A percentile compares a stretch with the other conserved stretches of the same genome.
These are phyloP conservation scores for Cucurbita ficifolia DNA, from an alignment of 306 rosid species.

Conservation along the genomic window DNA sequence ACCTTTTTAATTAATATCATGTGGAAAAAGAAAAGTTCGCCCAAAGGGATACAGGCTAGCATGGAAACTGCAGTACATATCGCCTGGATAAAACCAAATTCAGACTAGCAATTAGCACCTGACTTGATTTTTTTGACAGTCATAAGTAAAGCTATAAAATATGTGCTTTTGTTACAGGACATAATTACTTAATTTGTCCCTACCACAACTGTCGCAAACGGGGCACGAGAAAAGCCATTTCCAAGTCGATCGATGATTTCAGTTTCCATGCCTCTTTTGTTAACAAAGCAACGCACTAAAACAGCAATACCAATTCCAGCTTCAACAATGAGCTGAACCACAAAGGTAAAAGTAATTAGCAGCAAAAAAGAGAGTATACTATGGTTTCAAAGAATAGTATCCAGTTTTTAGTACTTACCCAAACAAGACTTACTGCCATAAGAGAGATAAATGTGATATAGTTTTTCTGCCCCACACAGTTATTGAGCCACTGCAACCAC, in stretches of 20 bases:
- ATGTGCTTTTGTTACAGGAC: background rate
- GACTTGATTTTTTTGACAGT: background rate
- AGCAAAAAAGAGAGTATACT: background rate
- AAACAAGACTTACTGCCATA: constrained; percentile 75
- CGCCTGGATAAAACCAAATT: constrained; percentile 39
- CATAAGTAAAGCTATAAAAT: background rate
- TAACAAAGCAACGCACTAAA: constrained; percentile 80
- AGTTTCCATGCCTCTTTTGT: constrained; percentile 74
- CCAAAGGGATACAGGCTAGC: constrained; percentile 83
- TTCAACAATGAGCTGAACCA: constrained; percentile 71
- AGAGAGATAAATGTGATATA: constrained; percentile 74
- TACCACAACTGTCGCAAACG: constrained; percentile 92
- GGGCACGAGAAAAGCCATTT: constrained; percentile 93
- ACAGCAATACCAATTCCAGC: constrained; percentile 91
- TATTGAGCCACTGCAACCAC: constrained; percentile 94
- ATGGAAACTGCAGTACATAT: constrained; percentile 78
- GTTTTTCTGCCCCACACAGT: constrained; percentile 90
- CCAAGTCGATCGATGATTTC: constrained; percentile 88
- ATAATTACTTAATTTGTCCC: constrained; percentile 6
- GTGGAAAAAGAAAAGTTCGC: constrained; percentile 97
- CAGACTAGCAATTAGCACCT: constrained; percentile 17
- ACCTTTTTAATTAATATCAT: constrained; percentile 91
- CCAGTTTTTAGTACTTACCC: constrained; percentile 50
- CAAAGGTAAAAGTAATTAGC: background rate
- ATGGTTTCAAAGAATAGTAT: background rate